These are phyloP conservation scores for Spergularia marina DNA, from an alignment of 148 eudicot species.

Conservation along the genomic window DNA sequence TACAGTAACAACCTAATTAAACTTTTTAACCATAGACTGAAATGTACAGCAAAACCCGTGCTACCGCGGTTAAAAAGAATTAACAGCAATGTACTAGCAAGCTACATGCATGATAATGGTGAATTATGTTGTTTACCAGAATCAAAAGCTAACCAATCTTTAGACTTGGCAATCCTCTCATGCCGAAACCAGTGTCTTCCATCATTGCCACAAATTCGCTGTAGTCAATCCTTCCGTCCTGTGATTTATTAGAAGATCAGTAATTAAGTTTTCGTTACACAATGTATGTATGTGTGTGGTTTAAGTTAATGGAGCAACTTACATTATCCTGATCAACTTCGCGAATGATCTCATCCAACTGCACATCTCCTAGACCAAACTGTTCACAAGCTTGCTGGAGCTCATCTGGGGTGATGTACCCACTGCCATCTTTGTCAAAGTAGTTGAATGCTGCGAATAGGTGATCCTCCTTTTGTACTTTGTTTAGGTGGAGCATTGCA, in stretches of 20 bases:
- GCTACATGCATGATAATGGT: background rate
- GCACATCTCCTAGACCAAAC: constrained; percentile 45
- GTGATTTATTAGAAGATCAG: constrained; percentile 19
- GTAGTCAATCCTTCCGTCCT: constrained; percentile 65
- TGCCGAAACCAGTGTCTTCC: constrained; percentile 46
- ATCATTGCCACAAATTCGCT: constrained; percentile 63
- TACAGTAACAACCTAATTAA: constrained; percentile 18
- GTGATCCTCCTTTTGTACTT: constrained; percentile 60
- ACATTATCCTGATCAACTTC: constrained; percentile 69
- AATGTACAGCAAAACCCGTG: constrained; percentile 21
- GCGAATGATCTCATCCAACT: constrained; percentile 47
- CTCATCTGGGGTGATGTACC: constrained; percentile 58
- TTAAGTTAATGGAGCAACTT: background rate
- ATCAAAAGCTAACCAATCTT: constrained; percentile 13
- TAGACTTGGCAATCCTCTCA: constrained; percentile 23
- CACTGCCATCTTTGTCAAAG: constrained; percentile 67
- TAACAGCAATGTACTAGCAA: constrained; percentile 3
- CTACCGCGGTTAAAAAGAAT: constrained; percentile 3
- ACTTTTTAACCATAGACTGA: constrained; percentile 12
- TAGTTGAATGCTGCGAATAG: constrained; percentile 54
- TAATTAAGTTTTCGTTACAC: background rate
- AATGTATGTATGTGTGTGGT: background rate
- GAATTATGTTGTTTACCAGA: constrained; percentile 22
- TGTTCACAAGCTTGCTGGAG: constrained; percentile 56
- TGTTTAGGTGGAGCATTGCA: constrained; percentile 65